phyloP scores from a whole-genome alignment of 768 basidiomycete genomes.

The Boletus edulis region DNA sequence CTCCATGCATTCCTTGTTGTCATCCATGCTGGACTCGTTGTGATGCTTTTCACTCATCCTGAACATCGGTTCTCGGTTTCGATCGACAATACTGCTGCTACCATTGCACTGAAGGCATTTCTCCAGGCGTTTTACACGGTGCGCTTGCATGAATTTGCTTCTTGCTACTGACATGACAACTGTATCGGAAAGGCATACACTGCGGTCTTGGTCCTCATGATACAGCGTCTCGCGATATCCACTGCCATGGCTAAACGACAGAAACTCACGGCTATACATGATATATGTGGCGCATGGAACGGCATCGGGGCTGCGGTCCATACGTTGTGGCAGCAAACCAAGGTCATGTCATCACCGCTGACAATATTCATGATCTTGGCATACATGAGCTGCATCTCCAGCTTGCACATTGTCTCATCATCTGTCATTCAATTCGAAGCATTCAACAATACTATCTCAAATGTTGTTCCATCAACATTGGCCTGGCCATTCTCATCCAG shows the following conservation, averaged over 20 bases:
- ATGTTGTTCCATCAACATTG: not conserved
- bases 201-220: conserved; percentile 5
- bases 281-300: conserved; percentile 17
- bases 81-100: not conserved
- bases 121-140: not conserved
- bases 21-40: not conserved
- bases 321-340: conserved; percentile 20
- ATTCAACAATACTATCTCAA: conserved; percentile 6
- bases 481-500: not conserved
- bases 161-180: not conserved
- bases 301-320: conserved; percentile 22
- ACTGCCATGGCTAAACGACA: conserved; percentile 1
- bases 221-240: conserved; percentile 13
- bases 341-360: conserved; percentile 4
- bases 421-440: conserved; percentile 19
- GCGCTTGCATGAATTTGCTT: not conserved
- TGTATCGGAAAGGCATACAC: conserved; percentile 11
- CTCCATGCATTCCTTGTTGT: not conserved
- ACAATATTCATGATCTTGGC: conserved; percentile 4
- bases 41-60: not conserved
- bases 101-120: not conserved
- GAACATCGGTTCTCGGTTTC: not conserved
- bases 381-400: conserved; percentile 17
- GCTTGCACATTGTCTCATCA: conserved; percentile 22
- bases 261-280: conserved; percentile 21